Conservation (phyloP, 2,329 filamentous ascomycete species). For the Diaporthe capsici region DNA sequence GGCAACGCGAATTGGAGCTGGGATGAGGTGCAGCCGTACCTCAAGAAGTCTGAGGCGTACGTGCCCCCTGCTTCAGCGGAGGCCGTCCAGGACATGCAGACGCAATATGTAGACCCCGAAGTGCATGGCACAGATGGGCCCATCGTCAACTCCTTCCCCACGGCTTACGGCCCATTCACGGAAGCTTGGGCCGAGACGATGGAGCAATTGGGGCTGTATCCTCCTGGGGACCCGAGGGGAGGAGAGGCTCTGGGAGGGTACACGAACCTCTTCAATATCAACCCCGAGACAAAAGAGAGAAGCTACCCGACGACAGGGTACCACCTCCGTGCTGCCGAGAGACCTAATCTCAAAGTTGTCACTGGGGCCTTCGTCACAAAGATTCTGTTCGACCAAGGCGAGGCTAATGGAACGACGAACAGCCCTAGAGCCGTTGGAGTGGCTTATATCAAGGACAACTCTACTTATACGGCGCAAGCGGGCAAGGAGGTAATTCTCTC, state of each 20-base stretch:
- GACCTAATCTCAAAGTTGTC: conserved; percentile 1
- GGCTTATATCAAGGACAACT: neutral
- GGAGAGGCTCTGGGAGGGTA: conserved; percentile 1
- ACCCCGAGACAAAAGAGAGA: neutral
- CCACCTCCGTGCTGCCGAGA: neutral
- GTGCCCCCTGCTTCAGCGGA: neutral
- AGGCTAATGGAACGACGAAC: neutral
- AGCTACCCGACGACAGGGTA: neutral
- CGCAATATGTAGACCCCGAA: conserved; percentile 3
- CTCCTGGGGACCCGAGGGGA: neutral
- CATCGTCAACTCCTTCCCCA: neutral
- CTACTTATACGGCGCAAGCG: neutral
- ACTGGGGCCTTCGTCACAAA: neutral
- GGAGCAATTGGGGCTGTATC: neutral
- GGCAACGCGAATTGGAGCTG: conserved; percentile 1
- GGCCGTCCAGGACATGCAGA: conserved; percentile 1
- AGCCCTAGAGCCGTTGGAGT: neutral
- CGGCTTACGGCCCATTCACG: neutral
- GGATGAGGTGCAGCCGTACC: conserved; percentile 14
- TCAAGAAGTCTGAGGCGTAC: neutral
- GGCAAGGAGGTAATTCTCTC: conserved; percentile 58
- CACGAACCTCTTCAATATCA: conserved; percentile 2
- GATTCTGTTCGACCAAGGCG: neutral
- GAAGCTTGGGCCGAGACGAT: neutral
- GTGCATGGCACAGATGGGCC: neutral